A percentile compares a stretch with the other conserved stretches of the same genome.
phyloP scores from a whole-genome alignment of 768 basidiomycete genomes.

The Psilocybe cyanescens region DNA sequence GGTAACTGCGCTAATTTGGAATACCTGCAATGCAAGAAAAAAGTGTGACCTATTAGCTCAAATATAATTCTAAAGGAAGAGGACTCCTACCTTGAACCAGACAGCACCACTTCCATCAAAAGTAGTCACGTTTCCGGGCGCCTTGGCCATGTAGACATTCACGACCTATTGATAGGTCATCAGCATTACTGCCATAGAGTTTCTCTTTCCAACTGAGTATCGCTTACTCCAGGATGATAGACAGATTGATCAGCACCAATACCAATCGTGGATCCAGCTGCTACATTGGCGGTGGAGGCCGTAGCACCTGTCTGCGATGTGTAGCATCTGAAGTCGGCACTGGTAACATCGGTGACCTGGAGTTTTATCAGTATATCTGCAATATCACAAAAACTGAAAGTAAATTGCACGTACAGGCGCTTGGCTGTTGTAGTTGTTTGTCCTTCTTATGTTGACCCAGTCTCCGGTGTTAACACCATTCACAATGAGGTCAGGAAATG shows the following conservation, averaged over 20 bases:
- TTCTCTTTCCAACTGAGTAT: too few relatives aligned
- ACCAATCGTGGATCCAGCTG: constrained; percentile 28
- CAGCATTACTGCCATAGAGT: background rate
- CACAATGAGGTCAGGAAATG: constrained; percentile 46
- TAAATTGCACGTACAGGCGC: constrained; percentile 32
- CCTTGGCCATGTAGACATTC: constrained; percentile 28
- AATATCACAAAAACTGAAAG: background rate
- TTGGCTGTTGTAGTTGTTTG: constrained; percentile 49
- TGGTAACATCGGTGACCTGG: constrained; percentile 50
- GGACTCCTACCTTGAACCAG: constrained; percentile 49
- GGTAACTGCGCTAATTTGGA: constrained; percentile 46
- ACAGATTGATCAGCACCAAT: constrained; percentile 18
- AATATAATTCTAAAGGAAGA: background rate
- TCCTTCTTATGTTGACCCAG: constrained; percentile 47
- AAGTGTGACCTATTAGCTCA: background rate
- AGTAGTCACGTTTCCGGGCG: constrained; percentile 26
- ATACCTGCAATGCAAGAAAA: constrained; percentile 4
- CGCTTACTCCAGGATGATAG: constrained; percentile 24
- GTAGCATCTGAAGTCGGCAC: constrained; percentile 53
- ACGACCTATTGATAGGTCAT: background rate
- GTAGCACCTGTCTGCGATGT: constrained; percentile 41
- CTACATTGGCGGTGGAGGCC: constrained; percentile 43
- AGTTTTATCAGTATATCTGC: background rate
- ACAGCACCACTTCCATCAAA: constrained; percentile 49
- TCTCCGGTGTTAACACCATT: constrained; percentile 40